Evolutionary conservation across 768 basidiomycete genomes (phyloP), one percentile per base, ranked within the genome.

Genomic region (Psilocybe sp.): DNA sequence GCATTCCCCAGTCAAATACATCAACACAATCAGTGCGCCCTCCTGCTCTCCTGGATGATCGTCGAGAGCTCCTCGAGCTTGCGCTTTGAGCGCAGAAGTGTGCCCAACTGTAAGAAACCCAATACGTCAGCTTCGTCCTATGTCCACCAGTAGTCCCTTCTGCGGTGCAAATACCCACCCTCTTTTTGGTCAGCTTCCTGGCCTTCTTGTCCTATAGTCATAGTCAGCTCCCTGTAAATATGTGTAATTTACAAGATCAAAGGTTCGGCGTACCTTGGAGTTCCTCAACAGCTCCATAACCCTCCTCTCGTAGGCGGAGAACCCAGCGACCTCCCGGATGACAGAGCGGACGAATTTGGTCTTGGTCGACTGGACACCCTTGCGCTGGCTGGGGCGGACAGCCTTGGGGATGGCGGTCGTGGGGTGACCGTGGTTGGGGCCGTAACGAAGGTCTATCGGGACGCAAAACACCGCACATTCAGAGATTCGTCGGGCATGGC

Each of bases 241-340:
- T 36, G 33, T 40, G 18, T 32, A 42, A 46, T 45, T 28, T 19
- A 42, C 35, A 44, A 31, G 47, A 39, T 18, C 19, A 28, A 1
- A 13, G 8, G 23, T 28, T 11, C 36, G 34, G 69, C 86, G 59
- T 67, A 89, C 89, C 80, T 96, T 97, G 56, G 92, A 94, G 83
- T 97, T 98, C 74, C 95, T 85, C 78, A 97, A 72, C 82, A 99
- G 69, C 74, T 99, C 97, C 89, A 99, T 84, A 49, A 98, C 94
- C 61, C 97, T 85, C 66, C 94, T 82, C 82, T 99, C 97, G 70
- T 99, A 98, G 33, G 96, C 87, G 33, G 93, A 89, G 77, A 97
- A 98, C 54, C 96, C 96, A 62, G 85, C 92, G 68, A 99, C 97
- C 81, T 99, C 97, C 60, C 96, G 84, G 64, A 98, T 79, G 54